A percentile compares a stretch with the other conserved stretches of the same genome.
Conservation (phyloP, 2,329 filamentous ascomycete species). For the Colletotrichum trifolii region DNA sequence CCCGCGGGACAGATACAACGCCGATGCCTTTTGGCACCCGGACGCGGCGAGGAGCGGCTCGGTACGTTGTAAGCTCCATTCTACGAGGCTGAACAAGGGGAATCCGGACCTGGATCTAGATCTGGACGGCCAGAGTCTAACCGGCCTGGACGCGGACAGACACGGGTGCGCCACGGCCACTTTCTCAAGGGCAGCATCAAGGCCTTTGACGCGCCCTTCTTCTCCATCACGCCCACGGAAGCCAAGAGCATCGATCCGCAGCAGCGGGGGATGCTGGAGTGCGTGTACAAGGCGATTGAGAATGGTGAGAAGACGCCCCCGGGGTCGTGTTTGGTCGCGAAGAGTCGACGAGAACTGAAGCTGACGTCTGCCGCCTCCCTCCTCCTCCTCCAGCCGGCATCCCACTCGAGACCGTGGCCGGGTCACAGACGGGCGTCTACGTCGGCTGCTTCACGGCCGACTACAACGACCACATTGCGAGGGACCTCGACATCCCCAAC, state of each 20-base stretch:
- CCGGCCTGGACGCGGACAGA: conserved; percentile 3
- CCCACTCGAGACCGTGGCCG: conserved; percentile 37
- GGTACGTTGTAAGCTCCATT: conserved; percentile 29
- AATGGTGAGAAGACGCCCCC: conserved; percentile 20
- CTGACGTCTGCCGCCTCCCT: background rate
- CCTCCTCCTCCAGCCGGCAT: conserved; percentile 36
- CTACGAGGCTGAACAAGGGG: background rate
- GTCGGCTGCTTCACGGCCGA: conserved; percentile 44
- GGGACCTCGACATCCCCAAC: conserved; percentile 31
- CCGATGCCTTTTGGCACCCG: conserved; percentile 45
- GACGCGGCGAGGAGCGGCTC: conserved; percentile 42
- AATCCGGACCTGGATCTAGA: background rate
- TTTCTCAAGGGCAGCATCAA: conserved; percentile 43
- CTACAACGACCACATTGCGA: conserved; percentile 37
- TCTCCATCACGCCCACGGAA: conserved; percentile 45
- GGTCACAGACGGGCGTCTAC: conserved; percentile 39
- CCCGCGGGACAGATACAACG: conserved; percentile 44
- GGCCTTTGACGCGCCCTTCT: conserved; percentile 41
- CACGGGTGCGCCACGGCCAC: conserved; percentile 40
- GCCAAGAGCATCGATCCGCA: conserved; percentile 46
- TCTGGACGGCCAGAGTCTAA: background rate
- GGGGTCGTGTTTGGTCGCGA: no score
- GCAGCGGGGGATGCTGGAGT: conserved; percentile 47
- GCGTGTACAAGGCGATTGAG: conserved; percentile 48
- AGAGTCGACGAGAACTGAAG: background rate